Evolutionary conservation across 108 stramenopile species (phyloP).

Genomic region (Skeletonema tropicum): DNA sequence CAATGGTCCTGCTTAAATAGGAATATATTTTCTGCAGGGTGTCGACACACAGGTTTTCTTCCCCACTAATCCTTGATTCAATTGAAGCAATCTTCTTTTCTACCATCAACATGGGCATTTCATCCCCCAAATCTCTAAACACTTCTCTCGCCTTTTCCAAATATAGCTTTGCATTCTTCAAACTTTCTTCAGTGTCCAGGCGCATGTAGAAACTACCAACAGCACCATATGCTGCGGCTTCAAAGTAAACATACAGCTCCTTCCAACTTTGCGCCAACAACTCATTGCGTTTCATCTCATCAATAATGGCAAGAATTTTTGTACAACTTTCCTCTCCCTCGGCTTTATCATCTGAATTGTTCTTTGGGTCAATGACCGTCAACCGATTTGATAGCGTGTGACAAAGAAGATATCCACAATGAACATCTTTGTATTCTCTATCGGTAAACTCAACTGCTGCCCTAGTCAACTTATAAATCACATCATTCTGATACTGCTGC

Average conservation of each 20-base stretch:
- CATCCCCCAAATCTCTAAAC: background rate
- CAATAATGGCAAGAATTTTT: conserved; percentile 3
- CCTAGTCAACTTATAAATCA: background rate
- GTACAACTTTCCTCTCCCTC: background rate
- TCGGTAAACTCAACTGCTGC: conserved; percentile 5
- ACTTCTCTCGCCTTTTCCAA: conserved; percentile 6
- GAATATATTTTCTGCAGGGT: background rate
- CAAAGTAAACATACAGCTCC: background rate
- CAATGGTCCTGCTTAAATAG: background rate
- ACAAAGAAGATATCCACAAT: background rate
- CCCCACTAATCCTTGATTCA: background rate
- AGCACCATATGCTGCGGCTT: background rate
- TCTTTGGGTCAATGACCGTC: background rate
- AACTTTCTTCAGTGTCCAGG: background rate
- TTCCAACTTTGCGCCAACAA: background rate
- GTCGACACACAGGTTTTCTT: background rate
- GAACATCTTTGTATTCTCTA: background rate
- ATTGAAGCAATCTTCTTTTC: conserved; percentile 7
- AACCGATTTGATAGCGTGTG: background rate
- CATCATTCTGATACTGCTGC: conserved; percentile 5
- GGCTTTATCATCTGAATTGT: background rate
- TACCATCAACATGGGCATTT: background rate
- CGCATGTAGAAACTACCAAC: background rate
- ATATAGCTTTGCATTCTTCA: conserved; percentile 1
- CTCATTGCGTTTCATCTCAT: background rate